Evolutionary conservation across 192 early-diverging fungal species (phyloP).

Genomic region (Coemansia sp.): DNA sequence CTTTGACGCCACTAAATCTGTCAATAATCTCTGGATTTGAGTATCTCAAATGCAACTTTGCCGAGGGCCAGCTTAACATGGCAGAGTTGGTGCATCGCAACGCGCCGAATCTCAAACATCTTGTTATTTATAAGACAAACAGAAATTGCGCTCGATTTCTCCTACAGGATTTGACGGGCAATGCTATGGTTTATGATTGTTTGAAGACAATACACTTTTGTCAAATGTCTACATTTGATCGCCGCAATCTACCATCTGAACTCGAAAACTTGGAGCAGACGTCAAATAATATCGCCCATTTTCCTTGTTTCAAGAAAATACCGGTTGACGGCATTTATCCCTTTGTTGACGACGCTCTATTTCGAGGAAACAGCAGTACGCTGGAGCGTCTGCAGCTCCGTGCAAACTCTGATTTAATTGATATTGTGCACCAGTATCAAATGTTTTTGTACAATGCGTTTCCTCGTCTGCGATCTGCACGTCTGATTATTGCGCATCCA

Average conservation of each 20-base stretch:
- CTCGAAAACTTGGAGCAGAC: not conserved
- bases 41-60: too few species aligned
- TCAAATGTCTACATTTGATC: not conserved
- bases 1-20: too few species aligned
- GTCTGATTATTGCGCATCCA: not conserved
- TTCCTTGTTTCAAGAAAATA: not conserved
- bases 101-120: too few species aligned
- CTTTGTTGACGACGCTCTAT: constrained; percentile 6
- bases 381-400: constrained; percentile 1
- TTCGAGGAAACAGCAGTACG: constrained; percentile 4
- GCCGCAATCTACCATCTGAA: not conserved
- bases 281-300: not conserved
- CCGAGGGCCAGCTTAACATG: too few species aligned
- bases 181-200: not conserved
- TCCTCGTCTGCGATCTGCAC: not conserved
- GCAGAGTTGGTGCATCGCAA: too few species aligned
- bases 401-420: not conserved
- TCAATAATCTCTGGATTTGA: too few species aligned
- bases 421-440: constrained; percentile 1
- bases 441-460: constrained; percentile 4
- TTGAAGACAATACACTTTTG: too few species aligned
- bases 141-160: not conserved
- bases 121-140: too few species aligned
- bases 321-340: constrained; percentile 1
- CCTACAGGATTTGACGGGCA: not conserved